Evolutionary conservation across 75 land plant genomes (phyloP), one percentile per base, ranked within the genome.

Genomic region (Picea glauca): DNA sequence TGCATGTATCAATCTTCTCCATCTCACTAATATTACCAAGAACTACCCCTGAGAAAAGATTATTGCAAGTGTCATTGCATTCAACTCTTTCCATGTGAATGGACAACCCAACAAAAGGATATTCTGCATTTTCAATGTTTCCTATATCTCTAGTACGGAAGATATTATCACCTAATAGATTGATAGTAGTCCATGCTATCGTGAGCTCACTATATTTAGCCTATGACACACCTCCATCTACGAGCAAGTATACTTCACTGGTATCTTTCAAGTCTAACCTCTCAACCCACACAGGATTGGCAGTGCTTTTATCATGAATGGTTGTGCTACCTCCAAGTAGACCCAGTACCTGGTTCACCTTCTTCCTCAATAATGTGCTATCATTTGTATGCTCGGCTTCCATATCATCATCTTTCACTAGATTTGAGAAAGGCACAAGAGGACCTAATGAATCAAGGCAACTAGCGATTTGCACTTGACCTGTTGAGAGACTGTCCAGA

Each of bases 61-160:
- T 86, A 80, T 76, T 80, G 7, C 18, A 80, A 60, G 78, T 57
- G 50, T 85, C 87, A 62, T 61, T 78, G 50, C 72, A 35, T 7
- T 76, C 63, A 15, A 35, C 72, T 30, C 75, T 84, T 73, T 26
- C 38, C 7, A 84, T 78, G 81, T 87, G 94, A 75, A 92, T 89
- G 32, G 90, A 89, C 58, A 92, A 89, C 80, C 86, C 88, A 62
- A 90, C 88, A 83, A 89, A 92, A 13, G 94, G 94, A 32, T 92
- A 91, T 50, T 68, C 85, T 60, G 23, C 58, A 65, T 75, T 81
- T 65, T 58, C 66, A 57, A 72, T 81, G 54, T 58, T 79, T 21
- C 78, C 64, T 60, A 18, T 23, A 4, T 75, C 60, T 2, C 67
- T 38, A 50, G 72, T 70, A 20, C 5, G 20, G 20, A 60, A 60